Evolutionary conservation across 2,329 filamentous ascomycete genomes (phyloP).

Genomic region (Cadophora luteo-olivacea): DNA sequence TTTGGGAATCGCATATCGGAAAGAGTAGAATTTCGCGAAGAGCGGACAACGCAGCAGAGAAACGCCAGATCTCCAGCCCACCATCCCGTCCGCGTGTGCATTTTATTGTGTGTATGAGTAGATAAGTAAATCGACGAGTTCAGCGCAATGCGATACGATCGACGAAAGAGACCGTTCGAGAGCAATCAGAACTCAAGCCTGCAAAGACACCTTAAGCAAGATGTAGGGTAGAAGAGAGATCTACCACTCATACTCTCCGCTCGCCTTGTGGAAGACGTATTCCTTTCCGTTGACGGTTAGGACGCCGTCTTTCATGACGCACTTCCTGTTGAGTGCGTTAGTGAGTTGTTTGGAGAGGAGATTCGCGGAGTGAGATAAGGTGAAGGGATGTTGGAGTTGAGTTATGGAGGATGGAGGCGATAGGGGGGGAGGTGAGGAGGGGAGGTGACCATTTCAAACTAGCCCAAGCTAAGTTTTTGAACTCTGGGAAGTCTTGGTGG

Average conservation of each 20-base stretch:
- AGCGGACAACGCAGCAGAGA: background rate
- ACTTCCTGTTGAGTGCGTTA: slow-evolving; percentile 71
- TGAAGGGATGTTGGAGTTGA: too few relatives aligned
- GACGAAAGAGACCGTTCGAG: background rate
- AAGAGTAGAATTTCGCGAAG: background rate
- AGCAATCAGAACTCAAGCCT: background rate
- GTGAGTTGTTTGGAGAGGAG: background rate
- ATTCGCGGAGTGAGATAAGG: background rate
- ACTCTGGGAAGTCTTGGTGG: background rate
- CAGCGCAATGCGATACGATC: background rate
- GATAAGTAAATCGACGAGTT: too few relatives aligned
- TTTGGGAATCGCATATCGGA: background rate
- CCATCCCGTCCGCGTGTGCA: background rate
- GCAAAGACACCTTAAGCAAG: slow-evolving; percentile 1
- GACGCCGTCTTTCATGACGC: slow-evolving; percentile 94
- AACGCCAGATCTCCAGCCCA: background rate
- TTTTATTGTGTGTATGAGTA: slow-evolving; percentile 3
- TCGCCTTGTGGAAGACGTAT: slow-evolving; percentile 97
- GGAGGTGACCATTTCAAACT: background rate
- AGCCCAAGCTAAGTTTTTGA: background rate
- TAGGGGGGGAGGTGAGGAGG: background rate
- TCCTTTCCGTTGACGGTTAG: slow-evolving; percentile 93
- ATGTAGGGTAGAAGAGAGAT: slow-evolving; percentile 6
- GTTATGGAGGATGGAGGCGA: too few relatives aligned
- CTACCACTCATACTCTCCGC: slow-evolving; percentile 97